Base-by-base conservation (phyloP, 192 early-diverging fungal species). In the Backusella liffmaniae region DNA sequence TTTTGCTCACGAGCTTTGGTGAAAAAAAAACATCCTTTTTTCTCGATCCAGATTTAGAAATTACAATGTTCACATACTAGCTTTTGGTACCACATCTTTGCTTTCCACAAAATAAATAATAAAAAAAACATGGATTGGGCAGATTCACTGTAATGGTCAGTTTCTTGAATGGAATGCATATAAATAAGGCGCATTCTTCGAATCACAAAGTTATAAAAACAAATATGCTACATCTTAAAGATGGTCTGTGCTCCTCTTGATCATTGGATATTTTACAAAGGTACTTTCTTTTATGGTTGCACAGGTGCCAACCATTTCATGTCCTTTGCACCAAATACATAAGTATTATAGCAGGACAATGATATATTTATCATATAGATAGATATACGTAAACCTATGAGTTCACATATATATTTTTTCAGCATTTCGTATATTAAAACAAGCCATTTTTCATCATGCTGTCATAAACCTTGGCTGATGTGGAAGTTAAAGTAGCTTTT, bases 181-280 rank as follows among this genome's bases (percentile, higher is more conserved):
- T 62, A 62, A 29, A 49, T 5, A 26, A 62, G 26, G 4, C 1
- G 56, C 23, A 26, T 62, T 62, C 56, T 62, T 62, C 26, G n/a
- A 9, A 62, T 62, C 23, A 29, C 56, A 62, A n/a, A 62, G 26
- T 23, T 26, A 62, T 29, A 26, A 29, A 26, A 29, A 18, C 56
- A 62, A 26, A 62, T 29, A 62, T 62, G 10, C 21, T 62, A 62
- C 23, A 23, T 8, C 26, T 62, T 62, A 62, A 62, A 4, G 10
- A 29, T 62, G 56, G 56, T 62, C 56, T 62, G 56, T 62, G 56
- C 56, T 62, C 56, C 26, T 62, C 56, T 62, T 62, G 23, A 29
- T 62, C 21, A 62, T 26, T 62, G 56, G 23, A 13, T 62, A 62
- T 62, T 62, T 62, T 29, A 12, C 26, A 62, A 49, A 29, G 13